Conservation (phyloP, 352 stramenopile genomes). For the Pythium vanterpoolii region DNA sequence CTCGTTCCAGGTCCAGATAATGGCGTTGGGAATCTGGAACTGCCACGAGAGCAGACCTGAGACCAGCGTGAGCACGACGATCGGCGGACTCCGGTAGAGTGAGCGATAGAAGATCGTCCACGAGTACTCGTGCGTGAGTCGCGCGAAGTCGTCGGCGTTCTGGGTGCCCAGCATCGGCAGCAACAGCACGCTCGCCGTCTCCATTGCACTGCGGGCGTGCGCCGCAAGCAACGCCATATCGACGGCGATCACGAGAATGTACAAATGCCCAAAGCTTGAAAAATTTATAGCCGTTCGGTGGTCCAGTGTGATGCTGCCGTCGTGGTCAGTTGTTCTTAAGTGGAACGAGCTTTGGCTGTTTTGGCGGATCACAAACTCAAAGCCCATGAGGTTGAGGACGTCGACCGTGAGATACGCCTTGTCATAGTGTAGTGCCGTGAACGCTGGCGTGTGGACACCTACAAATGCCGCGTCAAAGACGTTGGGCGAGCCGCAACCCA, state of each 20-base stretch:
- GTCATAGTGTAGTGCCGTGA: conserved; percentile 31
- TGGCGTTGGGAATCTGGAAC: conserved; percentile 39
- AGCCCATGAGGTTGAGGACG: conserved; percentile 43
- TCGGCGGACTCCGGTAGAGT: conserved; percentile 39
- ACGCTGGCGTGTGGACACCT: conserved; percentile 31
- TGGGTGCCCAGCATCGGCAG: conserved; percentile 25
- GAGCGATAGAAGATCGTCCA: conserved; percentile 52
- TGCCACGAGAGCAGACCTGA: conserved; percentile 51
- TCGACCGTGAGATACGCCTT: conserved; percentile 46
- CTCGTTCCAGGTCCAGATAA: conserved; percentile 43
- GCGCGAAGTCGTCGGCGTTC: conserved; percentile 15
- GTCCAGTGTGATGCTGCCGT: conserved; percentile 18
- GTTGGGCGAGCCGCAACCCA: conserved; percentile 48
- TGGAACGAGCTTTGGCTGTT: conserved; percentile 37
- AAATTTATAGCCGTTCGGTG: conserved; percentile 45
- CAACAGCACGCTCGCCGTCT: conserved; percentile 35
- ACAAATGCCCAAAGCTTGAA: conserved; percentile 49
- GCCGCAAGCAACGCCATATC: conserved; percentile 36
- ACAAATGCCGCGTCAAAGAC: conserved; percentile 36
- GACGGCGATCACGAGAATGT: conserved; percentile 35
- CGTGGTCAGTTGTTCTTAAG: conserved; percentile 9
- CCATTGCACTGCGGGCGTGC: conserved; percentile 29
- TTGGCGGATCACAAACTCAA: conserved; percentile 48
- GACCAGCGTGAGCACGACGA: conserved; percentile 39
- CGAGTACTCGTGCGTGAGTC: conserved; percentile 24